Percentiles rank a stretch among this genome's conserved stretches.
phyloP scores from a whole-genome alignment of 2,329 filamentous ascomycete species.

The Dactylellina drechsleri region DNA sequence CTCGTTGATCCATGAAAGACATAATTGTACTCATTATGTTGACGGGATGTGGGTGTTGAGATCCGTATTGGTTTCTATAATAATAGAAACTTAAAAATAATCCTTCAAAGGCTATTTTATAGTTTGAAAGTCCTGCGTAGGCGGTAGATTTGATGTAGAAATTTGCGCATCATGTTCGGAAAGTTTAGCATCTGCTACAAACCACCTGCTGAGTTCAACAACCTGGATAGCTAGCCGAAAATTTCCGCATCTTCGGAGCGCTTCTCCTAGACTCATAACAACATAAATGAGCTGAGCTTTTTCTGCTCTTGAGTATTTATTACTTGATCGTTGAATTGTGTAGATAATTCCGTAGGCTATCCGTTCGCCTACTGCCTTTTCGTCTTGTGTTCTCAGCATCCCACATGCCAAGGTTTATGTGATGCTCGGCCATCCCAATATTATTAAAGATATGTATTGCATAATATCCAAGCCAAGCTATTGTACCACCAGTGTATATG shows the following conservation, averaged over 20 bases:
- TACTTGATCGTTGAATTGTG: not conserved
- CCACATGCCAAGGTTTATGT: not conserved
- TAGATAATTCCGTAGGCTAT: conserved; percentile 5
- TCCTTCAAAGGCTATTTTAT: not conserved
- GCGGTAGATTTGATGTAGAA: not conserved
- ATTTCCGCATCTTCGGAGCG: not conserved
- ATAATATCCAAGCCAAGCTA: not conserved
- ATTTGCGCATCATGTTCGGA: not conserved
- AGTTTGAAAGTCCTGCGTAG: not conserved
- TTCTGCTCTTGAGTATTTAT: too few species aligned
- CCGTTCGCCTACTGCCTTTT: not conserved
- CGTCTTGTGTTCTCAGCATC: not conserved
- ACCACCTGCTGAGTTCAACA: not conserved
- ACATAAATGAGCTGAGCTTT: too few species aligned
- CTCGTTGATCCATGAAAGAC: conserved; percentile 5
- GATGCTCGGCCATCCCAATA: conserved; percentile 7
- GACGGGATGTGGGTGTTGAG: not conserved
- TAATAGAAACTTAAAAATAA: not conserved
- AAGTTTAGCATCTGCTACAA: not conserved
- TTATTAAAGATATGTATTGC: conserved; percentile 2
- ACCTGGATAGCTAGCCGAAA: not conserved
- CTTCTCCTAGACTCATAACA: not conserved
- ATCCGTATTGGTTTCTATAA: not conserved
- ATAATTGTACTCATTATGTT: too few species aligned
- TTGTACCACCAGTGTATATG: too few species aligned